Conservation (phyloP, 2,329 filamentous ascomycete species). For the Hymenoscyphus linearis region DNA sequence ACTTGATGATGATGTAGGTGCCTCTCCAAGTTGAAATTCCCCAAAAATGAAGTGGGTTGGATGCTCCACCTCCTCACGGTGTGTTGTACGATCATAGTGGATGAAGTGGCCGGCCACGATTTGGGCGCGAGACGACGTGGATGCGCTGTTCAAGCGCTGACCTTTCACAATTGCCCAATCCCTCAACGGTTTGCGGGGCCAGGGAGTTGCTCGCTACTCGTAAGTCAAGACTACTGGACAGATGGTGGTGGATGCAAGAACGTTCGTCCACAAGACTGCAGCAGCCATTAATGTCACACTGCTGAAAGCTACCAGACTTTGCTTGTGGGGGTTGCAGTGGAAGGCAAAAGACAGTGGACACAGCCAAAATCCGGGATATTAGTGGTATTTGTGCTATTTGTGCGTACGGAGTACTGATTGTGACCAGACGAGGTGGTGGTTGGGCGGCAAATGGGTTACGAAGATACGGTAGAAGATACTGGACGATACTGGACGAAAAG, state of each 20-base stretch:
- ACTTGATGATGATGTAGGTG: not conserved
- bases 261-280: not conserved
- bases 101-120: conserved; percentile 10
- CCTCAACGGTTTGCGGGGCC: not conserved
- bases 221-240: not conserved
- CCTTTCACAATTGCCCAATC: conserved; percentile 4
- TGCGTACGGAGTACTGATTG: too few relatives aligned
- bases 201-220: not conserved
- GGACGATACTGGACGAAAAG: not conserved
- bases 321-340: conserved; percentile 5
- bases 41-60: not conserved
- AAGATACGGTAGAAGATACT: not conserved
- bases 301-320: not conserved
- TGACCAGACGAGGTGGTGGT: too few relatives aligned
- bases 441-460: not conserved
- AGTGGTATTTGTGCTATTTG: not conserved
- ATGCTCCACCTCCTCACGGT: conserved; percentile 5
- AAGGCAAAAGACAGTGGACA: not conserved
- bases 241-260: conserved; percentile 3
- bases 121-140: conserved; percentile 3
- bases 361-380: not conserved
- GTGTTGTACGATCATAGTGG: conserved; percentile 7
- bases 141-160: conserved; percentile 11
- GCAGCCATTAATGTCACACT: conserved; percentile 2
- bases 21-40: not conserved